Base-by-base conservation (phyloP, 176 grass and related monocot species). In the Cenchrus americanus region DNA sequence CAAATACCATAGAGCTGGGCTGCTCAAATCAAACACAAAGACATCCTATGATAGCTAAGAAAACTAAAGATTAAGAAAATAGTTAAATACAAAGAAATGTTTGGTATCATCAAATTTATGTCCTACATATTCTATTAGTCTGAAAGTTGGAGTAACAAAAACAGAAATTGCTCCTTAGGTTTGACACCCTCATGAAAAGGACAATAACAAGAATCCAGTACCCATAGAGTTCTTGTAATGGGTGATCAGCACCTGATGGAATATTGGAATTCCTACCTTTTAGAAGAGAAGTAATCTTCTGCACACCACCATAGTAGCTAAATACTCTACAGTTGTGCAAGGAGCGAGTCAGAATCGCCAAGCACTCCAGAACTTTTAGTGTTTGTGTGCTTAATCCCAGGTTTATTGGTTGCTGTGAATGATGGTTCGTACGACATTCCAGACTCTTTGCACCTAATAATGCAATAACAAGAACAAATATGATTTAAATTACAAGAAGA, bases 251-350 rank as follows among this genome's bases (percentile, higher is more conserved):
- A 72, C 22, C 44, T 72, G 44, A 72, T 11, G 3, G 44, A 50
- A 71, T 72, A 22, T 50, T 11, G 3, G 44, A 50, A 71, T 14
- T 61, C 67, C 59, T 94, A 97, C 95, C 95, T 91, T 97, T 97
- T 62, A 97, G 58, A 82, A 97, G 87, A 87, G 90, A 91, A 88
- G 80, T 85, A 81, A 94, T 59, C 91, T 90, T 97, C 64, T 94
- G 90, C 65, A 97, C 75, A 66, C 95, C 95, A 86, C 95, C 92
- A 82, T 97, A 94, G 82, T 97, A 97, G 77, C 88, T 91, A 94
- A 97, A 97, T 89, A 88, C 92, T 89, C 83, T 94, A 76, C 92
- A 97, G 77, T 94, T 97, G 76, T 94, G 95, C 79, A 93, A 81
- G 27, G 95, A 97, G 55, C 92, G 81, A 66, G 92, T 89, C 80